Base-by-base conservation (phyloP, 192 early-diverging fungal genomes). In the Podila horticola region DNA sequence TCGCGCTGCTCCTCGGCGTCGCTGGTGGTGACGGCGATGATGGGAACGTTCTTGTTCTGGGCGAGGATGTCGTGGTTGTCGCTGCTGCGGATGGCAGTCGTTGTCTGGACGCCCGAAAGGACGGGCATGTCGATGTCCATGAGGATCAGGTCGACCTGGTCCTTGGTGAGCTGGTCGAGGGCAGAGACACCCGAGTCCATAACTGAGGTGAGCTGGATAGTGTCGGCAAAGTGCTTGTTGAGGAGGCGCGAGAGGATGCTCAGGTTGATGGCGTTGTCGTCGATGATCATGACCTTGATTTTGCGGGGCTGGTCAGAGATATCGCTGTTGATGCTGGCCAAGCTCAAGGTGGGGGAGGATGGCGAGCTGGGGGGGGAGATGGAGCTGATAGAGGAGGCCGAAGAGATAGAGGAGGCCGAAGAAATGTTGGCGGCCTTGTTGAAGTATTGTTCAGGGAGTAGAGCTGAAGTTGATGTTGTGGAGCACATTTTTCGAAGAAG, bases 61-160 rank as follows among this genome's bases (percentile, higher is more conserved):
- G 75, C 72, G 28, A 91, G 72, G 30, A 90, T 76, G 5, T 72
- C 62, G 64, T 74, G 50, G 50, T 72, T 52, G 28, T 67, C 61
- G 69, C 50, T 67, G 57, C 68, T 77, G 49, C 89, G 90, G 49
- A 93, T 91, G 22, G 74, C 79, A 26, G 75, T 67, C 11, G 90
- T 86, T 22, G 91, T 92, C 71, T 91, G 86, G 31, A 90, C 84
- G 57, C 91, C 91, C 30, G 84, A 87, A 33, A 93, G 67, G 22
- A 79, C 84, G 11, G 91, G 90, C 91, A 91, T 91, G 68, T 92
- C 91, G 75, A 92, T 92, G 64, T 92, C 91, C 76, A 92, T 87
- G 22, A 92, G 81, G 36, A 92, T 82, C 17, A 90, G 63, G 79
- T 92, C 91, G 71, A 87, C 89, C 33, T 77, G 55, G 30, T 82